Percentiles rank a stretch among this genome's conserved stretches.
These are phyloP conservation scores for Ceratocystis lukuohia DNA, from an alignment of 2,329 filamentous ascomycete genomes.

Conservation along the genomic window DNA sequence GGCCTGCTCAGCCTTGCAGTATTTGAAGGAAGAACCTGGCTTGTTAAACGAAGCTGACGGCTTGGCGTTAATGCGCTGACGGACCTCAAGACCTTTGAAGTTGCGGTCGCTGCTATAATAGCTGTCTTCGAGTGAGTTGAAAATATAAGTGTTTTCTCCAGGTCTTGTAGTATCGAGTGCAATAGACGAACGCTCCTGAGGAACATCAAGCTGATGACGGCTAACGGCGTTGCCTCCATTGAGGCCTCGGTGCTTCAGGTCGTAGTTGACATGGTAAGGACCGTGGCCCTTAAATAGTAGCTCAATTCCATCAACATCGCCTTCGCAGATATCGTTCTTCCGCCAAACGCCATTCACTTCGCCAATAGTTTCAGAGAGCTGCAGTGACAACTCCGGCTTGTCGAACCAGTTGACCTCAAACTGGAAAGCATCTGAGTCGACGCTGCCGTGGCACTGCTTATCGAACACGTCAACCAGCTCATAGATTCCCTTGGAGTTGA, in stretches of 20 bases:
- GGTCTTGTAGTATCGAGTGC: conserved; percentile 75
- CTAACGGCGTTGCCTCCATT: conserved; percentile 52
- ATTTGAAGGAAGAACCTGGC: conserved; percentile 87
- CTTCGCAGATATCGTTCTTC: conserved; percentile 82
- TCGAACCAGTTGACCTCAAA: conserved; percentile 81
- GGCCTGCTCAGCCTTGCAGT: conserved; percentile 72
- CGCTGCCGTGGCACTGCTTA: conserved; percentile 63
- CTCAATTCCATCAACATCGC: conserved; percentile 81
- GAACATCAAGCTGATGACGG: conserved; percentile 62
- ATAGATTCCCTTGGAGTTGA: conserved; percentile 59
- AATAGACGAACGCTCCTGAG: conserved; percentile 61
- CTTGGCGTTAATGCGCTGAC: conserved; percentile 72
- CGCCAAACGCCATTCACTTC: conserved; percentile 43
- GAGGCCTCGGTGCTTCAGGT: conserved; percentile 57
- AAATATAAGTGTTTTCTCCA: conserved; percentile 75
- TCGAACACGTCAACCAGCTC: conserved; percentile 68
- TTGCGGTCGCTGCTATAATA: conserved; percentile 67
- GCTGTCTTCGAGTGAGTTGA: conserved; percentile 68
- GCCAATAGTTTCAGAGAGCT: conserved; percentile 48
- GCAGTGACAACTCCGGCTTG: conserved; percentile 57
- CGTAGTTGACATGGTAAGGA: conserved; percentile 73
- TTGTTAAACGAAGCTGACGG: conserved; percentile 71
- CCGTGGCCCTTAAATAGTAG: conserved; percentile 63
- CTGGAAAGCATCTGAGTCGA: conserved; percentile 57
- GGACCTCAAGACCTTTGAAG: conserved; percentile 53